Evolutionary conservation across 495 filamentous ascomycete genomes (phyloP).

Genomic region (Penicillium steckii): DNA sequence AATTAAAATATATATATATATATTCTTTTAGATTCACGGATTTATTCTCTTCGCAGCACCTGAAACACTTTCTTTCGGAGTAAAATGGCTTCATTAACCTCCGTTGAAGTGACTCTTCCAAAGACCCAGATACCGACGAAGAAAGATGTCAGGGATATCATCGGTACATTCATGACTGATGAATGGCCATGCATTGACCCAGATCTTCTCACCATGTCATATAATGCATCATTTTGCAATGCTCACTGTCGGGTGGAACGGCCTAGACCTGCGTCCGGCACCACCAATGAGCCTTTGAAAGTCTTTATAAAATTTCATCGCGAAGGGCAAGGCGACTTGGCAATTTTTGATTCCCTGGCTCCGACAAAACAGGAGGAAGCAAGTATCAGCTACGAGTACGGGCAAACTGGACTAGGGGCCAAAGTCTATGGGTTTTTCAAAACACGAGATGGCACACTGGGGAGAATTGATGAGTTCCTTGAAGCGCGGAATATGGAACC

Average conservation of each 20-base stretch:
- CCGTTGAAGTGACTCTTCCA: constrained; percentile 20
- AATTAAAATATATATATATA: no score
- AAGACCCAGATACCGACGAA: constrained; percentile 22
- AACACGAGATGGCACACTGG: constrained; percentile 26
- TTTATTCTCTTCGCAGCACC: background rate
- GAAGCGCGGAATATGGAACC: constrained; percentile 26
- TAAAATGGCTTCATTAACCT: constrained; percentile 18
- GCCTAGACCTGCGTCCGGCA: constrained; percentile 8
- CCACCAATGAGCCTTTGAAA: constrained; percentile 17
- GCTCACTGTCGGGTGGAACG: constrained; percentile 24
- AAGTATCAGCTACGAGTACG: constrained; percentile 25
- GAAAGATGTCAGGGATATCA: constrained; percentile 15
- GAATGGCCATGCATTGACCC: constrained; percentile 30
- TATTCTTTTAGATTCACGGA: background rate
- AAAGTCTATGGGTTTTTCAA: constrained; percentile 30
- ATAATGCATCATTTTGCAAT: constrained; percentile 24
- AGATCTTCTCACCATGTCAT: constrained; percentile 16
- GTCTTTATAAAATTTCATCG: constrained; percentile 30
- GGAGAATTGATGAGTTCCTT: constrained; percentile 30
- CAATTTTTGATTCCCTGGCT: constrained; percentile 23
- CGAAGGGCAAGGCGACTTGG: constrained; percentile 11
- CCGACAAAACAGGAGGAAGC: constrained; percentile 30
- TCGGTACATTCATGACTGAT: constrained; percentile 21
- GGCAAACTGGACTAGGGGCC: constrained; percentile 24
- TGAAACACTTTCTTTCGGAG: background rate